Evolutionary conservation across 2,329 filamentous ascomycete genomes (phyloP).

Genomic region (Alternaria sp.): DNA sequence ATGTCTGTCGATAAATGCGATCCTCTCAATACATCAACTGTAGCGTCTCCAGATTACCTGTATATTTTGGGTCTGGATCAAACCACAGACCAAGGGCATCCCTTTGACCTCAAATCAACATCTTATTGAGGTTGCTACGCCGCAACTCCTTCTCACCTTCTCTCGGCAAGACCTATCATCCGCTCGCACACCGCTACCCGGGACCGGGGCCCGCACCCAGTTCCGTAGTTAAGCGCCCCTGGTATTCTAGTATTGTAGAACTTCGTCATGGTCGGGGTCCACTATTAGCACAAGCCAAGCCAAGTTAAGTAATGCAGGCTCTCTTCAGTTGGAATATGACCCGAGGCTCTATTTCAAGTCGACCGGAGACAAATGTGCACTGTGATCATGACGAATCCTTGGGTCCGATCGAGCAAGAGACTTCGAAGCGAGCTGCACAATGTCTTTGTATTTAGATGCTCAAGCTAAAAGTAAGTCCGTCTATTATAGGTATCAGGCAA

Average conservation of each 20-base stretch:
- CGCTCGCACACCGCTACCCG: neutral
- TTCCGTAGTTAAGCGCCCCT: neutral
- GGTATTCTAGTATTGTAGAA: neutral
- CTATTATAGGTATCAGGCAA: no score
- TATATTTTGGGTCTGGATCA: neutral
- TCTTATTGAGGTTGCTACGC: constrained; percentile 7
- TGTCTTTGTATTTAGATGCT: constrained; percentile 5
- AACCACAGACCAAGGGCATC: constrained; percentile 1
- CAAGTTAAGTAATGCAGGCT: neutral
- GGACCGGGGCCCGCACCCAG: neutral
- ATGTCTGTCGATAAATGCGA: neutral
- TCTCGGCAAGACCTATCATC: neutral
- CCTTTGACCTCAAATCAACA: neutral
- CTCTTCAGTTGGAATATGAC: neutral
- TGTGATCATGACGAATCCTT: neutral
- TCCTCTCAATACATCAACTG: constrained; percentile 4
- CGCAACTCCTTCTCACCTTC: neutral
- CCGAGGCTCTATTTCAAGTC: constrained; percentile 4
- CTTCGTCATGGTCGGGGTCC: neutral
- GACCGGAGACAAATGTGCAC: neutral
- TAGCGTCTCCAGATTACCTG: neutral
- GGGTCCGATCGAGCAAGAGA: neutral
- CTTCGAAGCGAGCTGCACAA: constrained; percentile 4
- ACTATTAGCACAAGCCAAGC: neutral
- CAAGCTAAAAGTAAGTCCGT: neutral